Base-by-base conservation (phyloP, 371 early-diverging fungal genomes). In the Saksenaea oblongispora region DNA sequence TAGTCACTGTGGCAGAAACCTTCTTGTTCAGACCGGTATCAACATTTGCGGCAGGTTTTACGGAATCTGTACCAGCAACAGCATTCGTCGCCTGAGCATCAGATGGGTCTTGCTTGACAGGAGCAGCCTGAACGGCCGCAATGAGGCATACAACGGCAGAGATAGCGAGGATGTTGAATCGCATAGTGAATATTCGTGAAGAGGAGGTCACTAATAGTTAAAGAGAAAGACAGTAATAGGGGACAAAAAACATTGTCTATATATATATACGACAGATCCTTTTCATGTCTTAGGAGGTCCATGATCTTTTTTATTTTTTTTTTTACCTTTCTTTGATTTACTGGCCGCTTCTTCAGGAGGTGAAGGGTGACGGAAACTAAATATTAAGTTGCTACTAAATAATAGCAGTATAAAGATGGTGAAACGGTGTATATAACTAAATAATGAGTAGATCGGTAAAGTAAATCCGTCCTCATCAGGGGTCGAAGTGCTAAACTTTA, bases 41-140 rank as follows among this genome's bases (percentile, higher is more conserved):
- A 5, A 47, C 51, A 3, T n/a, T 22, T 47, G 51, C 51, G 3
- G 26, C 3, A 22, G 51, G 51, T 10, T 47, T 47, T 22, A 22
- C 51, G 24, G 27, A 17, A 22, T 11, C n/a, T n/a, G n/a, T n/a
- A n/a, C n/a, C n/a, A n/a, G n/a, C n/a, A n/a, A n/a, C n/a, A n/a
- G n/a, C n/a, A n/a, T n/a, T n/a, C n/a, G n/a, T n/a, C n/a, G n/a
- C n/a, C n/a, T n/a, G n/a, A n/a, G n/a, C 13, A 9, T 13, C 47
- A 26, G 31, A 31, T 31, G 2, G 31, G 11, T 14, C 31, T 31
- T 2, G 4, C 7, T 31, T 31, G 31, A 37, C 36, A 55, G 62
- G 62, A 55, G 65, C 65, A 27, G 65, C 60, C 53, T 65, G 55
- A 10, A 39, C 5, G 41, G 36, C 58, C 15, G 54, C 64, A 18